phyloP scores from a whole-genome alignment of 2,329 filamentous ascomycete species.

The Amylocarpus encephaloides region DNA sequence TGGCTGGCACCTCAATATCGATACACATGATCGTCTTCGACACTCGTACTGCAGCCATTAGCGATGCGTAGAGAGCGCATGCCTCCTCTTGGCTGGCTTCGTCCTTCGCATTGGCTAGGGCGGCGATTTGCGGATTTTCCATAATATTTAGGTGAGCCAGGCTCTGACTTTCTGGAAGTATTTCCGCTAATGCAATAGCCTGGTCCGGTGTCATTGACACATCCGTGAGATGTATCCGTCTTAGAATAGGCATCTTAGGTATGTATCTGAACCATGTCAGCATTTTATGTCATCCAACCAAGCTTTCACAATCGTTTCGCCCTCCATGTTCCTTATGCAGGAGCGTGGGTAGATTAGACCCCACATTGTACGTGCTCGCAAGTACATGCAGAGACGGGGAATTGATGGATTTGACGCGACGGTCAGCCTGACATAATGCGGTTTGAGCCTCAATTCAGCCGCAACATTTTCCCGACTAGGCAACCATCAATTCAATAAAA shows the following conservation, averaged over 20 bases:
- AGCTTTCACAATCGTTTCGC: neutral
- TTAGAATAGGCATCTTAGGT: conserved; percentile 69
- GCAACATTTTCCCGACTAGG: conserved; percentile 1
- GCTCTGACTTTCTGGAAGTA: conserved; percentile 74
- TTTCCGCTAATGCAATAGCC: conserved; percentile 83
- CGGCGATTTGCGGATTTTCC: conserved; percentile 68
- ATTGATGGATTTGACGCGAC: neutral
- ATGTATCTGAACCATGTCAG: conserved; percentile 51
- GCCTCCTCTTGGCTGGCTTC: conserved; percentile 86
- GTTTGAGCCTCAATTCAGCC: conserved; percentile 6
- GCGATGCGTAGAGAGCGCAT: conserved; percentile 84
- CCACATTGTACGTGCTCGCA: neutral
- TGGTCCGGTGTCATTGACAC: conserved; percentile 81
- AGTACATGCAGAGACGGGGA: conserved; percentile 1
- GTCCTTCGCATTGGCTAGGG: conserved; percentile 67
- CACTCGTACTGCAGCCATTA: conserved; percentile 80
- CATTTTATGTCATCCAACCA: conserved; percentile 7
- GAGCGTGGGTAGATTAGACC: neutral
- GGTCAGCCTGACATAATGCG: conserved; percentile 7
- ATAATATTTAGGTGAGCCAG: conserved; percentile 83
- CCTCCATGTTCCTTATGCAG: neutral
- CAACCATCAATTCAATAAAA: neutral
- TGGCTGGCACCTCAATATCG: conserved; percentile 80
- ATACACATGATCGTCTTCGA: conserved; percentile 80
- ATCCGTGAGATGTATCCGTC: conserved; percentile 80